phyloP scores from a whole-genome alignment of 495 filamentous ascomycete species.

The Hypoxylon trugodes region DNA sequence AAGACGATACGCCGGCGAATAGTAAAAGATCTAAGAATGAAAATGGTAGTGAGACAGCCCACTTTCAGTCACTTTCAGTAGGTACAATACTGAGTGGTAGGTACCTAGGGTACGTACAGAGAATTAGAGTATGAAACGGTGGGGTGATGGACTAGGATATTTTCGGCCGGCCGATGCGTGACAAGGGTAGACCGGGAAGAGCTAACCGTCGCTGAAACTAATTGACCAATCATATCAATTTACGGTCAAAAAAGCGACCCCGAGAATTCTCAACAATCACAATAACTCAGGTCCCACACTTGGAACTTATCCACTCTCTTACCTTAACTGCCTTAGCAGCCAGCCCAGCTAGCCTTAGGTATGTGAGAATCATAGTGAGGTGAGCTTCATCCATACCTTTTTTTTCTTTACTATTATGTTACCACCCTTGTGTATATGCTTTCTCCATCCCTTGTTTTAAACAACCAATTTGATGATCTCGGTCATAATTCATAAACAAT shows the following conservation, averaged over 20 bases:
- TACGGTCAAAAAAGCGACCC: constrained; percentile 41
- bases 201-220: constrained; percentile 19
- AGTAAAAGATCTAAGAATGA: constrained; percentile 8
- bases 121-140: neutral
- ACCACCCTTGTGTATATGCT: no score
- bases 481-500: constrained; percentile 33
- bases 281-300: neutral
- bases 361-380: no score
- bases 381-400: no score
- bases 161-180: constrained; percentile 33
- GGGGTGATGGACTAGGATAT: constrained; percentile 19
- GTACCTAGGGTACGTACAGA: constrained; percentile 11
- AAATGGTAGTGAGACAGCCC: neutral
- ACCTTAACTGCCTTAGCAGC: neutral
- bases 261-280: constrained; percentile 38
- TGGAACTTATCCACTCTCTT: no score
- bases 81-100: constrained; percentile 2
- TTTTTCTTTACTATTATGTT: no score
- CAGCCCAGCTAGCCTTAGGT: no score
- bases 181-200: constrained; percentile 20
- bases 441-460: no score
- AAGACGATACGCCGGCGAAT: constrained; percentile 10
- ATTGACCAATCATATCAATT: constrained; percentile 23
- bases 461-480: constrained; percentile 16
- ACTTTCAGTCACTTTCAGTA: neutral